Base-by-base conservation (phyloP, 2,329 filamentous ascomycete species). In the Phoma sp. region DNA sequence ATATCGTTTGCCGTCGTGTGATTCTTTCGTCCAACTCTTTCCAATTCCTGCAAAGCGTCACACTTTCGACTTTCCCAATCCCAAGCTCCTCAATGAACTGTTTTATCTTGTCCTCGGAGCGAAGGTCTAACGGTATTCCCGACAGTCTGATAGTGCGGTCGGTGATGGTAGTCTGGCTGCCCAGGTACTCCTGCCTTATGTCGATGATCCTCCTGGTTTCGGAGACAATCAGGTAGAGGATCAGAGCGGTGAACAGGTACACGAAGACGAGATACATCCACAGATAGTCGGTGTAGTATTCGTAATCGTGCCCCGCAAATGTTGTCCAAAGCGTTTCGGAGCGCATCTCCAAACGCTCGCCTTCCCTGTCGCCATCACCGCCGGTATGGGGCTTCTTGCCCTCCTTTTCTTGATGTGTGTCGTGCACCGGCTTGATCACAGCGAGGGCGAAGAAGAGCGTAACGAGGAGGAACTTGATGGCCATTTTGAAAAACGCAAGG, bases 211-310 rank as follows among this genome's bases (percentile, higher is more conserved):
- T 89, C 63, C 89, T 86, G 0, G 95, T 98, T 76, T 96, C 89
- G 37, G 84, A 84, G 55, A 94, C 86, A 67, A 98, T 87, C 64
- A 94, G 85, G 72, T 93, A 96, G 12, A 97, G 80, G 0, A 91
- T 90, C 37, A 98, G 77, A 1, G 81, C 85, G 6, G 89, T 94
- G 74, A 98, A 99, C 45, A 98, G 82, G 78, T 97, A 99, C 1
- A 92, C 91, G 67, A 99, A 99, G n/a, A 90, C 81, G 13, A 96
- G 85, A 70, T 98, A 97, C 68, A 94, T 90, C 92, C 94, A 97
- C 1, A 97, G 79, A 67, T 93, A 96, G 53, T 81, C 80, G 15
- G 76, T 79, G 50, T 78, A 76, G 52, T 74, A 73, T 74, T 74
- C 70, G 55, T 73, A 76, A 68, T 72, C 69, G 19, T 64, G 51